These are phyloP conservation scores for Pestalotiopsis sp. DNA, from an alignment of 2,329 filamentous ascomycete species.

Conservation along the genomic window DNA sequence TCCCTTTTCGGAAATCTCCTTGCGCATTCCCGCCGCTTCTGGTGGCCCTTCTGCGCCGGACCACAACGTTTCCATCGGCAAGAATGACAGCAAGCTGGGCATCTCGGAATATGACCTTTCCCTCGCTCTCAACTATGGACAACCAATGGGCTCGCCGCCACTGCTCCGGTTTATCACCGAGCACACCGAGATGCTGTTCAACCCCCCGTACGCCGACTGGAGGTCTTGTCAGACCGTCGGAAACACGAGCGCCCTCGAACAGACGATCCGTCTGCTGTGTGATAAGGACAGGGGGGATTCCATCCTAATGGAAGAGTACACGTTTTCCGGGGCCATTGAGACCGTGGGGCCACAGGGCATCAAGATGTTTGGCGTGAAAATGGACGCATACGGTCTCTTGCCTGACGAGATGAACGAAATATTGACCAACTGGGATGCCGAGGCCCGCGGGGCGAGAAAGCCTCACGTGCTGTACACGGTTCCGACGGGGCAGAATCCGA, in stretches of 20 bases:
- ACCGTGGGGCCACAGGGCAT: constrained; percentile 57
- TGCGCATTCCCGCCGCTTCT: constrained; percentile 72
- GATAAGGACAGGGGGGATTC: constrained; percentile 70
- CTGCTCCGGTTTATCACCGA: constrained; percentile 89
- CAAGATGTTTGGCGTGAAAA: constrained; percentile 48
- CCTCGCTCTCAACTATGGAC: constrained; percentile 90
- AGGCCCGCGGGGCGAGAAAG: constrained; percentile 42
- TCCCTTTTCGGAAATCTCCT: constrained; percentile 76
- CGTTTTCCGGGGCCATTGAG: constrained; percentile 74
- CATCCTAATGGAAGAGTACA: constrained; percentile 87
- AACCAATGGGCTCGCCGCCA: constrained; percentile 83
- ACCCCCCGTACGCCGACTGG: constrained; percentile 94
- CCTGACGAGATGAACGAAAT: constrained; percentile 54
- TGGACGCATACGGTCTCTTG: constrained; percentile 56
- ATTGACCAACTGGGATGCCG: constrained; percentile 51
- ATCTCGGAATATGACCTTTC: constrained; percentile 68
- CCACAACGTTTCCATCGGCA: constrained; percentile 67
- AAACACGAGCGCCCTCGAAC: constrained; percentile 83
- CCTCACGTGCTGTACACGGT: constrained; percentile 62
- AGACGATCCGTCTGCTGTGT: constrained; percentile 80
- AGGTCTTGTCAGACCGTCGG: constrained; percentile 80
- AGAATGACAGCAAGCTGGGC: constrained; percentile 68
- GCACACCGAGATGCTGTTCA: constrained; percentile 89
- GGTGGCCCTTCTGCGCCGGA: constrained; percentile 56
- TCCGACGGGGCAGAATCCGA: constrained; percentile 86